Conservation (phyloP, 768 basidiomycete species). For the Leccinum subgranulosum region DNA sequence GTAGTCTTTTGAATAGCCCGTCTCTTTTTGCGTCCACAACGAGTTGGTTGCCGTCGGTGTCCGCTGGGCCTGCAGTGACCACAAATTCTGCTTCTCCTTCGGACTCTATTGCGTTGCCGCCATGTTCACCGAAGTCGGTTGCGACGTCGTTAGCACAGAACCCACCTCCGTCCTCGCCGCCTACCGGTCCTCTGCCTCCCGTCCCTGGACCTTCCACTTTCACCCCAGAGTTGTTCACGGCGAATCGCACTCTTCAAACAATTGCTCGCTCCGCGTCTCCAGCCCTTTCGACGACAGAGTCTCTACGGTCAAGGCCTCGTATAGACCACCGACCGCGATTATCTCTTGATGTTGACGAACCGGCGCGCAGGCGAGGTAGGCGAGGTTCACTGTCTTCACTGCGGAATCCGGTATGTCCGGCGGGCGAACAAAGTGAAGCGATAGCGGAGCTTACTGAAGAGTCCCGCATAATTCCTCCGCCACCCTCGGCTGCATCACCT, state of each 20-base stretch:
- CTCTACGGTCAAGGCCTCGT: conserved; percentile 17
- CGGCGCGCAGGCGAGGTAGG: conserved; percentile 17
- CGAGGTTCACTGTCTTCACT: conserved; percentile 30
- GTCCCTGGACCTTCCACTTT: conserved; percentile 61
- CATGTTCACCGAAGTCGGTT: conserved; percentile 15
- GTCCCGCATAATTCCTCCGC: background rate
- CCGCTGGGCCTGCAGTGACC: conserved; percentile 3
- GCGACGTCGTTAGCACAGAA: conserved; percentile 28
- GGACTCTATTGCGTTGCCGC: conserved; percentile 5
- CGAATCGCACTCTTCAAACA: conserved; percentile 34
- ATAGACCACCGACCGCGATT: conserved; percentile 14
- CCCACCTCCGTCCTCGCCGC: conserved; percentile 59
- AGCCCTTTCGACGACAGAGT: conserved; percentile 18
- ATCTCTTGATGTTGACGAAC: conserved; percentile 14
- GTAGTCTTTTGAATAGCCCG: conserved; percentile 6
- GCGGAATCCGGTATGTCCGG: conserved; percentile 19
- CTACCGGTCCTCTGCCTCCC: conserved; percentile 58
- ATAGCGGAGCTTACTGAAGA: conserved; percentile 17
- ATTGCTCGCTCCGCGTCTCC: conserved; percentile 21
- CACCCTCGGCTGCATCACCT: background rate
- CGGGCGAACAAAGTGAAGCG: conserved; percentile 5
- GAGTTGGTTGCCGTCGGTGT: conserved; percentile 1
- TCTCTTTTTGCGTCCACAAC: conserved; percentile 15
- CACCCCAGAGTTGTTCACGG: conserved; percentile 44
- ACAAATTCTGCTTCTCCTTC: conserved; percentile 1